A percentile compares a stretch with the other conserved stretches of the same genome.
phyloP scores from a whole-genome alignment of 176 grass and related monocot species.

The Carex cristatella region DNA sequence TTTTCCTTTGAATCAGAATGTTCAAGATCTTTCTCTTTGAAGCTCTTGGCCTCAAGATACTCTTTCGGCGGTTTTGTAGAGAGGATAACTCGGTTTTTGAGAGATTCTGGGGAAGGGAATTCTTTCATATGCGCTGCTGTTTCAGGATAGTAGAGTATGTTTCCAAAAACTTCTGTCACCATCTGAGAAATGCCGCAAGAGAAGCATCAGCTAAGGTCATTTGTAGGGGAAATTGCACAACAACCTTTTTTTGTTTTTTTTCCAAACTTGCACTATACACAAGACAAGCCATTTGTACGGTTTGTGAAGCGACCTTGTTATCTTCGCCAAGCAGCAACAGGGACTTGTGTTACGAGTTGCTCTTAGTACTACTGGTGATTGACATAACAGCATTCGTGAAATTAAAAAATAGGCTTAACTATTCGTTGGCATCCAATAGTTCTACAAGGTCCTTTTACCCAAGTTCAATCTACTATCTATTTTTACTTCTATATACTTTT shows the following conservation, averaged over 20 bases:
- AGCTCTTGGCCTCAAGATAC: constrained; percentile 69
- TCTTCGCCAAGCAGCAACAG: not conserved
- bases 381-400: constrained; percentile 25
- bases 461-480: not conserved
- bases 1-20: constrained; percentile 31
- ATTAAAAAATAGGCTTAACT: constrained; percentile 15
- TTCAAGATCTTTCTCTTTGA: constrained; percentile 39
- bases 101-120: constrained; percentile 81
- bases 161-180: constrained; percentile 82
- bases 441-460: not conserved
- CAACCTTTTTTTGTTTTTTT: constrained; percentile 4
- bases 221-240: constrained; percentile 30
- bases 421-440: constrained; percentile 27
- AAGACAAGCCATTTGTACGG: not conserved
- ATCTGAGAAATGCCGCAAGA: constrained; percentile 44
- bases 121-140: constrained; percentile 67
- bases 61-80: constrained; percentile 95
- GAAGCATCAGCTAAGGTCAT: not conserved
- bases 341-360: not conserved
- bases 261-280: not conserved
- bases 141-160: constrained; percentile 80
- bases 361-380: not conserved
- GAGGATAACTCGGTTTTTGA: constrained; percentile 65
- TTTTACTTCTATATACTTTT: not conserved
- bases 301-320: not conserved